Base-by-base conservation (phyloP, 768 basidiomycete genomes). In the Mycena alexandri region DNA sequence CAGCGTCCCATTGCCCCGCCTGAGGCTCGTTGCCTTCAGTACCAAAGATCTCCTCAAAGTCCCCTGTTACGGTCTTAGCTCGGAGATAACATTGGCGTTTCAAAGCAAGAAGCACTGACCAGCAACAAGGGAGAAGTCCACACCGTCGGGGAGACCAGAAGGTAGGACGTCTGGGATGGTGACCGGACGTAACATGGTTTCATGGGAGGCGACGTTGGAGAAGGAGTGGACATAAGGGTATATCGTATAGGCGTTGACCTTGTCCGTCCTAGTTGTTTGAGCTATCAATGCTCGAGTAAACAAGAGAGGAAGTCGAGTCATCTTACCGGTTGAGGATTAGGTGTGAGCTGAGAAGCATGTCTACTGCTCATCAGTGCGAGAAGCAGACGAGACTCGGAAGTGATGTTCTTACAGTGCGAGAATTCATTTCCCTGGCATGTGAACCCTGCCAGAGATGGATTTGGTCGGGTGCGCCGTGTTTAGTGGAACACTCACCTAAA, bases 351-450 rank as follows among this genome's bases (percentile, higher is more conserved):
- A 98, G 87, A 14, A 99, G 86, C 95, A 96, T 97, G 78, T 94
- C 38, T 38, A 38, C 38, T 38, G 9, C 11, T 5, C 11, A 38
- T 38, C 38, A 38, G 38, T 5, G 38, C 14, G 38, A 14, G 38
- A 14, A 9, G 38, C 5, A 38, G 6, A 11, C 38, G 14, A 14
- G 38, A 38, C 10, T 11, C 38, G 38, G 10, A 38, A 14, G 14
- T 38, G 3, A 29, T 29, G 29, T 38, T 10, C 38, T 5, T 14
- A 38, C 38, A 95, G 71, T 96, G 93, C 36, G 94, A 95, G 76
- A 98, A 98, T 78, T 99, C 96, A 75, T 98, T 98, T 22, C 93
- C 96, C 78, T 97, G 96, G 70, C 93, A 95, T 1, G 92, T 80
- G 72, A 95, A 98, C 5, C 96, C 96, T 95, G 68, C 0, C 58